These are phyloP conservation scores for Papiliotrema fonsecae DNA, from an alignment of 1,284 basidiomycete species.

Conservation along the genomic window DNA sequence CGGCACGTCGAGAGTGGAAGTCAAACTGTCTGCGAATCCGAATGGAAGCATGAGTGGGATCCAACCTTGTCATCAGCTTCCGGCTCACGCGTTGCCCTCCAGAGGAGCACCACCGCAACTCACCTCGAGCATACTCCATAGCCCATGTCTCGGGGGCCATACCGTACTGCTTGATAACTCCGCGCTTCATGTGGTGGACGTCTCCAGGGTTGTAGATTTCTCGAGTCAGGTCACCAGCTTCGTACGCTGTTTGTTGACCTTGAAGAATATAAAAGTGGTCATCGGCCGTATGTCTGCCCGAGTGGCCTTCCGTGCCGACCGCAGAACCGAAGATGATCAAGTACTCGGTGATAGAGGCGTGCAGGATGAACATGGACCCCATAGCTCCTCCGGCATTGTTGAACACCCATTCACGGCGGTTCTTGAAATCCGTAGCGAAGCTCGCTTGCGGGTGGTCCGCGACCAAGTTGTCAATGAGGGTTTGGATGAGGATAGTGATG, in stretches of 20 bases:
- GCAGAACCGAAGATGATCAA: conserved; percentile 87
- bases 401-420: conserved; percentile 78
- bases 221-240: conserved; percentile 70
- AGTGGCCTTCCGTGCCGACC: conserved; percentile 92
- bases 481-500: conserved; percentile 52
- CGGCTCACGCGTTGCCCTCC: too few relatives aligned
- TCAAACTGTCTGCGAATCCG: conserved; percentile 77
- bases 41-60: conserved; percentile 90
- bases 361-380: conserved; percentile 94
- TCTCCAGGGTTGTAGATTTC: conserved; percentile 79
- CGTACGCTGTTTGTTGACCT: conserved; percentile 90
- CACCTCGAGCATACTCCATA: conserved; percentile 88
- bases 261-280: conserved; percentile 96
- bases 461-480: conserved; percentile 71
- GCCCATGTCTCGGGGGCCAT: conserved; percentile 95
- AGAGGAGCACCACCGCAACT: too few relatives aligned
- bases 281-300: conserved; percentile 80
- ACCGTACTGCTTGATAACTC: conserved; percentile 90
- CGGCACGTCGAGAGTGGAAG: conserved; percentile 81
- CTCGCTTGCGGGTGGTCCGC: conserved; percentile 58
- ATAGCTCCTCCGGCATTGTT: conserved; percentile 98
- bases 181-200: conserved; percentile 77
- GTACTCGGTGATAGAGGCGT: conserved; percentile 84
- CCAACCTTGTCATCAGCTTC: conserved; percentile 58
- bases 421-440: conserved; percentile 58